Percentiles rank a stretch among this genome's conserved stretches.
These are phyloP conservation scores for Aspergillus sp. DNA, from an alignment of 2,329 filamentous ascomycete genomes.

Conservation along the genomic window DNA sequence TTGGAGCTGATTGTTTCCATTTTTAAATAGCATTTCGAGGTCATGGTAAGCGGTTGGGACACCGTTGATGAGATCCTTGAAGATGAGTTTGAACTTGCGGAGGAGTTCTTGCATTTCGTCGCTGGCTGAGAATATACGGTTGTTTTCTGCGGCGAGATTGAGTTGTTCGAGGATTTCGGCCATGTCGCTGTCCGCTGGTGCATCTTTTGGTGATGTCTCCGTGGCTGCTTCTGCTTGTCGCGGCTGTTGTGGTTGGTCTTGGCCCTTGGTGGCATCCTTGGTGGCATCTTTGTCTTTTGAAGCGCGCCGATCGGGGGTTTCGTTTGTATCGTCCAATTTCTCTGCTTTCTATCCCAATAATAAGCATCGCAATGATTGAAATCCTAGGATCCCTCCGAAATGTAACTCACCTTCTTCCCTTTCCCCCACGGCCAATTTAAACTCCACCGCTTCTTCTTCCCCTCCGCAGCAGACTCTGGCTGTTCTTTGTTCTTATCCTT, in stretches of 20 bases:
- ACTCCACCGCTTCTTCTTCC: neutral
- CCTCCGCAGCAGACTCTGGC: neutral
- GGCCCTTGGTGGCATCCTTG: neutral
- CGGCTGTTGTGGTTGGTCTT: neutral
- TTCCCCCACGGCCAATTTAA: neutral
- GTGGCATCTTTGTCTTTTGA: neutral
- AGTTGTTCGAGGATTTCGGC: constrained; percentile 73
- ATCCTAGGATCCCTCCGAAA: too few species aligned
- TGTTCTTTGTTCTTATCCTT: neutral
- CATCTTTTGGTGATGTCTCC: constrained; percentile 26
- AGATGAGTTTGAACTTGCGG: constrained; percentile 75
- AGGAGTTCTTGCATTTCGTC: constrained; percentile 76
- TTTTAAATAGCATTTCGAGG: constrained; percentile 62
- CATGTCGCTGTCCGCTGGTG: constrained; percentile 56
- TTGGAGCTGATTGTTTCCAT: constrained; percentile 58
- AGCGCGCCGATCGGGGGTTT: neutral
- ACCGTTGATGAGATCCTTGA: constrained; percentile 87
- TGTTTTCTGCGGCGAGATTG: constrained; percentile 76
- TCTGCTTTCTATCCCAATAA: neutral
- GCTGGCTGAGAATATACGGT: constrained; percentile 77
- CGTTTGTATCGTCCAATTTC: neutral
- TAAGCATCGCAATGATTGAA: neutral
- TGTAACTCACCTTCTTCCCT: neutral
- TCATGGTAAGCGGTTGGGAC: constrained; percentile 91
- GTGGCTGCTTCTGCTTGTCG: neutral